These are phyloP conservation scores for Rutstroemia sp. DNA, from an alignment of 2,329 filamentous ascomycete genomes.

Conservation along the genomic window DNA sequence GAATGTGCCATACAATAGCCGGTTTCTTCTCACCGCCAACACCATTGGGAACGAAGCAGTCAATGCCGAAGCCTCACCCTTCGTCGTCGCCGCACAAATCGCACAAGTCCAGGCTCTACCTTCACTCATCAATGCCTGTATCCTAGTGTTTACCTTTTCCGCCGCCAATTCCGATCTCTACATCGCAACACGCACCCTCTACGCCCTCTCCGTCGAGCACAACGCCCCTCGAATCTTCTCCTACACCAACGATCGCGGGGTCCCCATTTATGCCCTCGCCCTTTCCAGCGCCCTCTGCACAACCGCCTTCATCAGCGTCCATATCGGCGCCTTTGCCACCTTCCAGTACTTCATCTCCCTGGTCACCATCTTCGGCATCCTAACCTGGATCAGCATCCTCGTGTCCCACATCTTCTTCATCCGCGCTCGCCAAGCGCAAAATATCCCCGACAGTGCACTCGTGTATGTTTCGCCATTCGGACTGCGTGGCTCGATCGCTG, in stretches of 20 bases:
- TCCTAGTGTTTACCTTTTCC: slow-evolving; percentile 59
- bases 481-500: slow-evolving; percentile 58
- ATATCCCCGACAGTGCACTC: slow-evolving; percentile 45
- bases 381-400: slow-evolving; percentile 42
- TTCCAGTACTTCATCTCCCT: slow-evolving; percentile 68
- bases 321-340: slow-evolving; percentile 52
- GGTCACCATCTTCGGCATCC: slow-evolving; percentile 34
- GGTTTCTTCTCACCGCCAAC: slow-evolving; percentile 33
- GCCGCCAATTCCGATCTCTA: slow-evolving; percentile 55
- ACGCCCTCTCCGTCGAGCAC: slow-evolving; percentile 58
- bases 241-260: slow-evolving; percentile 47
- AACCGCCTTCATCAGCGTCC: slow-evolving; percentile 59
- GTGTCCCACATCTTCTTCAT: slow-evolving; percentile 64
- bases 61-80: slow-evolving; percentile 42
- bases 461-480: slow-evolving; percentile 66
- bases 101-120: slow-evolving; percentile 57
- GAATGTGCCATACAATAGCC: slow-evolving; percentile 51
- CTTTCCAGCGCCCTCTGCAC: slow-evolving; percentile 44
- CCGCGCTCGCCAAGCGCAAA: slow-evolving; percentile 53
- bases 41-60: slow-evolving; percentile 38
- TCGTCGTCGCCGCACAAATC: slow-evolving; percentile 53
- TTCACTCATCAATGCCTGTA: slow-evolving; percentile 60
- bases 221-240: slow-evolving; percentile 57
- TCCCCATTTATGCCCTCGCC: slow-evolving; percentile 42
- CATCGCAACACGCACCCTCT: slow-evolving; percentile 61